Evolutionary conservation across 108 stramenopile genomes (phyloP), one percentile per base, ranked within the genome.

Genomic region (Nitzschia sp.): DNA sequence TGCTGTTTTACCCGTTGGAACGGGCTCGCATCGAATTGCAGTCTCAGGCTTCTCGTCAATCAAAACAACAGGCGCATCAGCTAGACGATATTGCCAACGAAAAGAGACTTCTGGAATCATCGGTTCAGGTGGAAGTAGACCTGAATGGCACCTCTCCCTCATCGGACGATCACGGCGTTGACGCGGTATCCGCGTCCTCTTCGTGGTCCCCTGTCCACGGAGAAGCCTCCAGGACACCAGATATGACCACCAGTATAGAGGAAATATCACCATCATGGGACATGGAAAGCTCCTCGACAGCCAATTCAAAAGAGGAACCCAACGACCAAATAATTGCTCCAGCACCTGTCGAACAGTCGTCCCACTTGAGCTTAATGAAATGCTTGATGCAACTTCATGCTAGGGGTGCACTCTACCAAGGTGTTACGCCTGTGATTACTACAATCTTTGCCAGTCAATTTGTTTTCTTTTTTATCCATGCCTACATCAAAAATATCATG

Each of bases 1-100:
- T 89, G 47, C 45, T 82, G 38, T 77, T 89, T 25, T 94, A 89
- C 71, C 92, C 92, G 6, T 59, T 94, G 45, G 92, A 94, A 73
- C 71, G 89, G 17, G 77, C 83, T 27, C 67, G 85, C 45, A 79
- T 87, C 25, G 85, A 91, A 76, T 41, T 91, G 44, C 86, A 86
- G 69, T 54, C 78, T 17, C 53, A 53, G 32, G 76, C 79, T 5
- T 32, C 60, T 2, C 44, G 25, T 1, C 19, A 45, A 30, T n/a
- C n/a, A n/a, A n/a, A n/a, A n/a, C 36, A 52, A 29, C 28, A 45
- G 27, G 32, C 19, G 4, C 19, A 11, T 5, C 48, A n/a, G 21
- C 9, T n/a, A 50, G 4, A 50, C 9, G 5, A 50, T 41, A 8
- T 19, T 50, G 19, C 8, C 19, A 15, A 16, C 30, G 56, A 58